phyloP scores from a whole-genome alignment of 73 alveolate genomes.

The Paramecium caudatum region DNA sequence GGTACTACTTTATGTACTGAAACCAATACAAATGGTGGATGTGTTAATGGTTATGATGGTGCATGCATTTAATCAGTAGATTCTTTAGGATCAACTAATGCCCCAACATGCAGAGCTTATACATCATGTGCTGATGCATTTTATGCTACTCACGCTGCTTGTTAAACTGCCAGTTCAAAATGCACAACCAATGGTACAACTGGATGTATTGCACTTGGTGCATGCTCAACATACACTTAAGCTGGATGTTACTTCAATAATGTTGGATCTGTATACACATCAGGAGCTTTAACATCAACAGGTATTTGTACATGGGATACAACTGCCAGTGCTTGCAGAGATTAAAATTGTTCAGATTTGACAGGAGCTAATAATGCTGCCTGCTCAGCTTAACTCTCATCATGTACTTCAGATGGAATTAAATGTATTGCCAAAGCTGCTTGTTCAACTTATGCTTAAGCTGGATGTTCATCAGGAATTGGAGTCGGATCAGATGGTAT shows the following conservation, averaged over 20 bases:
- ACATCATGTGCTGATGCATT: background rate
- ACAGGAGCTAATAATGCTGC: background rate
- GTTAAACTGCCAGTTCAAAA: background rate
- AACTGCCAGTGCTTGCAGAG: background rate
- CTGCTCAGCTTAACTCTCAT: background rate
- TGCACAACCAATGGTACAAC: slow-evolving; percentile 27
- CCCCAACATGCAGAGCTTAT: background rate
- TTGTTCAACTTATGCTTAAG: background rate
- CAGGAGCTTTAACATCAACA: background rate
- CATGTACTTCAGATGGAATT: background rate
- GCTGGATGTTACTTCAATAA: background rate
- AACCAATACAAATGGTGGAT: slow-evolving; percentile 40
- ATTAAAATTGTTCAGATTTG: background rate
- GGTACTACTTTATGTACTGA: background rate
- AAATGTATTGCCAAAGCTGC: background rate
- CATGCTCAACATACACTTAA: background rate
- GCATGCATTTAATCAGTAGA: background rate
- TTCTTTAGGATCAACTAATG: background rate
- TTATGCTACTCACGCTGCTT: background rate
- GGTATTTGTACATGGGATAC: slow-evolving; percentile 35
- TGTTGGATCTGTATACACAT: background rate
- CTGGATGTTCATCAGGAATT: background rate
- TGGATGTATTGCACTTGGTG: slow-evolving; percentile 19
- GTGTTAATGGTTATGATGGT: slow-evolving; percentile 38
- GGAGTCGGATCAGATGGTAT: slow-evolving; percentile 42